Base-by-base conservation (phyloP, 495 filamentous ascomycete species). In the Aspergillus carlsbadensis region DNA sequence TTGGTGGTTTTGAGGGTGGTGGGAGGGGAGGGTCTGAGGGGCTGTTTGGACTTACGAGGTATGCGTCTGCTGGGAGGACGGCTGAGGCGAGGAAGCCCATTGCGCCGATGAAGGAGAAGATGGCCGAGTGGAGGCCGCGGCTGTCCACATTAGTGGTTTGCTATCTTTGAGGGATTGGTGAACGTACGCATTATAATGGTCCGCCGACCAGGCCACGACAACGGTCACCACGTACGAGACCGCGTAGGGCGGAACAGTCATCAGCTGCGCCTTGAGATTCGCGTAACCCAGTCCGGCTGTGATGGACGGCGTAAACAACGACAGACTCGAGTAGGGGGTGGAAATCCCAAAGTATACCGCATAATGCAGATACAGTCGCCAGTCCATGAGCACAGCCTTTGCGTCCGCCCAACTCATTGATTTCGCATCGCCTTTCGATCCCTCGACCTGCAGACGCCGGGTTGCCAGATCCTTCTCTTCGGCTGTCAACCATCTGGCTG, bases 171-270 rank as follows among this genome's bases (percentile, higher is more conserved):
- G 6, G 10, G 6, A 29, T 22, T 3, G 2, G 26, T 5, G 36
- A 26, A 33, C 15, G 14, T 64, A 77, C 56, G 78, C 81, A 57
- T 89, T 89, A 63, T 85, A 87, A 62, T 78, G 78, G 61, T 89
- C 87, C 0, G 84, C 84, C 4, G 85, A 87, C 69, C 78, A 87
- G 4, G 85, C 78, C 15, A 77, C 81, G 1, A 75, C 50, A n/a
- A 87, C 65, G 26, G 81, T 81, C 15, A 83, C 74, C 0, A 84
- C 81, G 61, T 80, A 91, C n/a, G 86, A 85, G 2, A 83, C 81
- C 7, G 84, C 87, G 68, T 86, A 91, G 2, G 88, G 88, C 8
- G 88, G 88, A 1, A 92, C 87, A 5, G 87, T 90, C 80, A 92
- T 85, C 21, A 92, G 65, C 66, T 92, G 87, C 6, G 88, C 86